Evolutionary conservation across 352 stramenopile genomes (phyloP).

Genomic region (Phytophthora pistaciae): DNA sequence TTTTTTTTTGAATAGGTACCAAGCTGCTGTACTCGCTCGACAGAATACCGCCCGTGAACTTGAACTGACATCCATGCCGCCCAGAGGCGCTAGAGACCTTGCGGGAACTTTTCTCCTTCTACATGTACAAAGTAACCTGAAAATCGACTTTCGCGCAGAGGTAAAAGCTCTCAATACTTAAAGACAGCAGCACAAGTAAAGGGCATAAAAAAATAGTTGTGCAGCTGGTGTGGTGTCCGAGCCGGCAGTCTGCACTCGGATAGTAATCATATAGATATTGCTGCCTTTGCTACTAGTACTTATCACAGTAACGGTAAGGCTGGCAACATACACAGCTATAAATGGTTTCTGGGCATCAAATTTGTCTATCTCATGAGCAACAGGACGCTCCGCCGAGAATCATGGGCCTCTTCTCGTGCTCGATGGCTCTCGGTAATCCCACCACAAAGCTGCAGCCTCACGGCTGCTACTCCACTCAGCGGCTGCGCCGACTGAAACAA

Average conservation of each 20-base stretch:
- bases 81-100: neutral
- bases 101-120: too few relatives aligned
- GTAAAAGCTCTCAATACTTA: too few relatives aligned
- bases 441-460: conserved; percentile 1
- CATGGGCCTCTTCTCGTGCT: conserved; percentile 7
- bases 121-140: too few relatives aligned
- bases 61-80: conserved; percentile 7
- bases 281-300: too few relatives aligned
- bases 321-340: neutral
- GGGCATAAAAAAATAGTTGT: too few relatives aligned
- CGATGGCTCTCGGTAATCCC: neutral
- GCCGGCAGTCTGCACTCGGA: too few relatives aligned
- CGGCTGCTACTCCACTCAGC: neutral
- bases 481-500: neutral
- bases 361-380: neutral
- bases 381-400: neutral
- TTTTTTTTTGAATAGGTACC: conserved; percentile 5
- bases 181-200: too few relatives aligned
- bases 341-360: neutral
- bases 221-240: too few relatives aligned
- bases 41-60: conserved; percentile 35
- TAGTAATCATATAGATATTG: too few relatives aligned
- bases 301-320: too few relatives aligned
- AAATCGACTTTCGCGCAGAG: too few relatives aligned
- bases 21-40: conserved; percentile 7